These are phyloP conservation scores for Dipteronia dyeriana DNA, from an alignment of 345 rosid species.

Conservation along the genomic window DNA sequence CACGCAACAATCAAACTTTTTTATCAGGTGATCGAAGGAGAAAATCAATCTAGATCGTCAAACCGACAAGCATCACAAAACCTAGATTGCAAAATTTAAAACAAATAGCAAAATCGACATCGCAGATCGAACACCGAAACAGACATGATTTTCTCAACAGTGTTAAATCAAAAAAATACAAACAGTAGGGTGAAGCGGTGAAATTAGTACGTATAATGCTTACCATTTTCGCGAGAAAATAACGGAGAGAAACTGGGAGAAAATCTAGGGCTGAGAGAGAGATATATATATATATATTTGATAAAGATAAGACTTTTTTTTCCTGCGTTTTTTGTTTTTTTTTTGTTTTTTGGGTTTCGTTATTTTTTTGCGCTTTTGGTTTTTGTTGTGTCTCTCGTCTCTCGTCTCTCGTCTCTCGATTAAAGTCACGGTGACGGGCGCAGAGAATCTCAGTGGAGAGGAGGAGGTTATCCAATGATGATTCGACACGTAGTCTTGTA, in stretches of 20 bases:
- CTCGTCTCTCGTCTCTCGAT: not conserved
- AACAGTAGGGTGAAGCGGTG: conserved; percentile 4
- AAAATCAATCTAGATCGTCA: conserved; percentile 5
- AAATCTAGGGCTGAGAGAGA: conserved; percentile 37
- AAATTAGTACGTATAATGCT: not conserved
- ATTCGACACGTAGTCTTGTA: not conserved
- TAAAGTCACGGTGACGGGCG: conserved; percentile 16
- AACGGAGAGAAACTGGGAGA: conserved; percentile 28
- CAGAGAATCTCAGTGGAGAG: no score
- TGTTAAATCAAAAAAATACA: not conserved
- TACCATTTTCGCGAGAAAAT: conserved; percentile 40
- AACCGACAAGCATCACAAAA: not conserved
- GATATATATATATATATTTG: not conserved
- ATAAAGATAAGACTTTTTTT: conserved; percentile 13
- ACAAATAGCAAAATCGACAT: not conserved
- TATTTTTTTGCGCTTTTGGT: not conserved
- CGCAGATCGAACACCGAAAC: conserved; percentile 10
- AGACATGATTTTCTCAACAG: not conserved
- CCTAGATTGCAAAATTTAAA: not conserved
- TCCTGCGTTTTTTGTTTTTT: not conserved
- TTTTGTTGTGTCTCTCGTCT: not conserved
- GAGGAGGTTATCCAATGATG: not conserved
- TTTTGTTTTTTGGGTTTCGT: not conserved
- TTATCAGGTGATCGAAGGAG: not conserved
- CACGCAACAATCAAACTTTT: not conserved